Base-by-base conservation (phyloP, 208 protist species). In the Acanthamoeba lenticulata region DNA sequence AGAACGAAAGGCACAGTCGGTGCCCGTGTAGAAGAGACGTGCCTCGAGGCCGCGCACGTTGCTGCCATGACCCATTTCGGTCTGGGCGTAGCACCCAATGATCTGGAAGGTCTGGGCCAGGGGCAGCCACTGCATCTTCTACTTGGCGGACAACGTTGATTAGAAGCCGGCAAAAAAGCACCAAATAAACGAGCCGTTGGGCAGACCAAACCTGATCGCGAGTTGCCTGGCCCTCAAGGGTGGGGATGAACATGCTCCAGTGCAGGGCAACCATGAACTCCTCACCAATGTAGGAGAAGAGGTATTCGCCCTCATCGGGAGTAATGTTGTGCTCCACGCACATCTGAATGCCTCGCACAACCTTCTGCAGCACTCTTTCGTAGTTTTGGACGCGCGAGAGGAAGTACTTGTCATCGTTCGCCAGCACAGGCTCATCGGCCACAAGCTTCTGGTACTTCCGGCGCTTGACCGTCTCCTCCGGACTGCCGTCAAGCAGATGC, bases 21-120 rank as follows among this genome's bases (percentile, higher is more conserved):
- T n/a, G n/a, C n/a, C n/a, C n/a, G n/a, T 19, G 45, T 5, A 52
- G 45, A 15, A 52, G 45, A 19, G 15, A 15, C 45, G 45, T 52
- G 15, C 45, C 45, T 97, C 94, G 34, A 97, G 79, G 34, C 95
- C 96, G 27, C 65, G 60, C 29, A 97, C 95, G 83, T 97, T 97
- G 32, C 62, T 65, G 42, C 67, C 91, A 40, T 94, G 67, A 36
- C 83, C 88, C 15, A 93, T 15, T 40, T 94, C 91, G 13, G 91
- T 94, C 52, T 94, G 91, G n/a, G 49, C 72, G 57, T 94, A 94
- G 38, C 42, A 94, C 2, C 91, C 91, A 19, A 89, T 94, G 19
- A 94, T 94, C 19, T 29, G 42, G 29, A 36, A 83, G n/a, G 13
- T 49, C 38, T 83, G 13, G 21, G 72, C 34, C 17, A 34, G 5